Base-by-base conservation (phyloP, 2,329 filamentous ascomycete species). In the Emergomyces pasteurianus region DNA sequence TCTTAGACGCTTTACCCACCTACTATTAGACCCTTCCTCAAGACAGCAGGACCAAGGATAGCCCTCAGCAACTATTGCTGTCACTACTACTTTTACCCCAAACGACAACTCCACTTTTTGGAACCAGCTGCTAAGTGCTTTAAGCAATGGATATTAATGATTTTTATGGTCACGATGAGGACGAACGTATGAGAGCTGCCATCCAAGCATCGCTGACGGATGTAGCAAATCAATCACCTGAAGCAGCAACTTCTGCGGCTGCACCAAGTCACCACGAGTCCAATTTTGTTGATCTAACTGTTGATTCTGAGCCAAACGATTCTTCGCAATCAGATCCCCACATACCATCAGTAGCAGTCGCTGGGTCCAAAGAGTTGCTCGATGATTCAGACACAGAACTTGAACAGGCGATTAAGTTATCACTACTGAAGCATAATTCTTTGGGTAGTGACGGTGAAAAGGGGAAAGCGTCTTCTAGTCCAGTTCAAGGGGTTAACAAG, bases 331-430 rank as follows among this genome's bases (percentile, higher is more conserved):
- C 64, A 21, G 65, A 66, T 38, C 28, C 50, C 7, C n/a, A 36
- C n/a, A 36, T 18, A 34, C n/a, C 18, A 10, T 8, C 16, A 21
- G 54, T 12, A 18, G 47, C 12, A 5, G 55, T n/a, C 23, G 38
- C 18, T 28, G 26, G 12, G 14, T 46, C 31, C 23, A 58, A 53
- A 3, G 50, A 23, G 10, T 14, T 38, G 31, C n/a, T 23, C 8
- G 50, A 36, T 21, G 50, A 36, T 8, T 38, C 50, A 21, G 64
- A 64, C 42, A 49, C 59, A 26, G 65, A 67, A 2, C 28, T 69
- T 31, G 59, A 63, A 55, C 56, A 54, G 47, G 71, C 70, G 7
- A 71, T 72, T 60, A 65, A 64, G 1, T 55, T 72, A 36, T 72
- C 69, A 9, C 55, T 73, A 16, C 63, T 65, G 56, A 62, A 68